Evolutionary conservation across 2,329 filamentous ascomycete genomes (phyloP), one percentile per base, ranked within the genome.

Genomic region (Neoascochyta sp.): DNA sequence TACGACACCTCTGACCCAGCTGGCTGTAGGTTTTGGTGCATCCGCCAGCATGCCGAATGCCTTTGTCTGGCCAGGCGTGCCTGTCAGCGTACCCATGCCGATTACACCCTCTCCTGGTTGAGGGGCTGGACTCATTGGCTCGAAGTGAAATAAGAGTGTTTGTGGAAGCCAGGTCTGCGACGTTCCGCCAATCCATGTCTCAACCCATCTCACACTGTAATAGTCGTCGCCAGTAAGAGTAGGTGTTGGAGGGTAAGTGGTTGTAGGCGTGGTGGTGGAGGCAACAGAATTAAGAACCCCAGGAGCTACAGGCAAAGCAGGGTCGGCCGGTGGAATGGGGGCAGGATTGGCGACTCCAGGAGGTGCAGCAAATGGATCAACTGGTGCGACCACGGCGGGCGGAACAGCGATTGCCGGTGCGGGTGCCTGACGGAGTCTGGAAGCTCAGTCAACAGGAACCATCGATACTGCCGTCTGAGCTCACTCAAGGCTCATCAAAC

Each of bases 51-150:
- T 24, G 7, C 39, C 24, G 4, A 54, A 29, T 6, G 55, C 60
- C 38, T 49, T 50, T 19, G 50, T 55, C 16, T 49, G 26, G 3
- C 55, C 57, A 8, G 41, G 34, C 30, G 50, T 28, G 8, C 53
- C 57, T 14, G 52, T 60, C 32, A 62, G 30, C 16, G 54, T 60
- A 5, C 59, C 59, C 54, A 63, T 52, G 1, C 60, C 60, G 19
- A 64, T 52, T 12, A 39, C 34, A 5, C 60, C 60, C 11, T 34
- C 42, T 1, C 54, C 54, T 7, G 59, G 58, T 11, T 25, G 14
- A 3, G 57, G 47, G 10, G 36, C 40, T 27, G 48, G 43, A 1
- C 39, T 43, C 30, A 41, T 42, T 8, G 40, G 27, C 3, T 41
- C 37, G 28, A 57, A 57, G 9, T 50, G 51, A 9, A 60, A 35